Evolutionary conservation across 768 basidiomycete genomes (phyloP).

Genomic region (Coprinellus aureogranulatus): DNA sequence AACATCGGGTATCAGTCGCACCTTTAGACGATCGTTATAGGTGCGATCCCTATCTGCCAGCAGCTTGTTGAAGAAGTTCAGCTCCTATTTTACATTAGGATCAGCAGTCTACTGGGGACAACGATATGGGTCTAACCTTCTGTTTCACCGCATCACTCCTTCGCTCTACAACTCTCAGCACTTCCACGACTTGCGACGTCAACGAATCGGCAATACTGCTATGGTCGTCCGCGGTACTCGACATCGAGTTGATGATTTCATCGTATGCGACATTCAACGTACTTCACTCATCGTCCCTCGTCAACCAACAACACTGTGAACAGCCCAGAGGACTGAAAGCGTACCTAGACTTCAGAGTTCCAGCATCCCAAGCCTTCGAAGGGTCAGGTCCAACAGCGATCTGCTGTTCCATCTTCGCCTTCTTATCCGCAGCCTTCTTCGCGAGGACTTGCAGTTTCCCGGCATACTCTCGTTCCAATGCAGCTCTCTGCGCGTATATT

Average conservation of each 20-base stretch:
- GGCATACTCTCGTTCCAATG: slow-evolving; percentile 78
- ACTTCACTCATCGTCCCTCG: slow-evolving; percentile 34
- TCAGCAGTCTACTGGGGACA: not conserved
- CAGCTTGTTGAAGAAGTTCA: slow-evolving; percentile 67
- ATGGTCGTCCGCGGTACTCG: slow-evolving; percentile 66
- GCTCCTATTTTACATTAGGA: slow-evolving; percentile 49
- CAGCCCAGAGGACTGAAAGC: not conserved
- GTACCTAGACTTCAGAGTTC: slow-evolving; percentile 56
- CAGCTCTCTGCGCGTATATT: slow-evolving; percentile 61
- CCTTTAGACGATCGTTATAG: slow-evolving; percentile 71
- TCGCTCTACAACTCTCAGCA: slow-evolving; percentile 56
- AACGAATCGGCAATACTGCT: slow-evolving; percentile 62
- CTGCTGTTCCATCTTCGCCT: slow-evolving; percentile 50
- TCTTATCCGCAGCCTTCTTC: slow-evolving; percentile 71
- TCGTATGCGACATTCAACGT: slow-evolving; percentile 72
- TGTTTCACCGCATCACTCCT: slow-evolving; percentile 66
- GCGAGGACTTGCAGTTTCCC: slow-evolving; percentile 62
- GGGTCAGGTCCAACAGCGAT: slow-evolving; percentile 69
- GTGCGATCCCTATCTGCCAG: slow-evolving; percentile 66
- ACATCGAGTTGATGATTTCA: slow-evolving; percentile 61
- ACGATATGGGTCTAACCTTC: slow-evolving; percentile 43
- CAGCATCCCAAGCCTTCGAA: slow-evolving; percentile 57
- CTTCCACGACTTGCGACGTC: slow-evolving; percentile 58
- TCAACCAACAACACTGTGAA: slow-evolving; percentile 1
- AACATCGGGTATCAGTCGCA: slow-evolving; percentile 22